Evolutionary conservation across 202 grass and related monocot species (phyloP).

Genomic region (Zoysia matrella): DNA sequence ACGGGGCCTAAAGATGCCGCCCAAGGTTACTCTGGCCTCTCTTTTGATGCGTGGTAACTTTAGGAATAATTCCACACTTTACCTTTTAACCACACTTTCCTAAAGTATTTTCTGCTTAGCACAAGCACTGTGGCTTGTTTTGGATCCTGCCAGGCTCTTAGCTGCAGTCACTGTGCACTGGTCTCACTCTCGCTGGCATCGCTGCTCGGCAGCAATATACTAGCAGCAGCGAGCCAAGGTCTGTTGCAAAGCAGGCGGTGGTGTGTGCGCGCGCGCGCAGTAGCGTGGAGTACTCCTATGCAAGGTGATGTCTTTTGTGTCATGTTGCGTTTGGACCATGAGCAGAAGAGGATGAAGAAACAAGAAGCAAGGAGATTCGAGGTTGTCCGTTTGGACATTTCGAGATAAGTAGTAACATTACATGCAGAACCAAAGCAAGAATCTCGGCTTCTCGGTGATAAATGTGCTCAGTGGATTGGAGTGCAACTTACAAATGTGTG

Average conservation of each 20-base stretch:
- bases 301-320: no score
- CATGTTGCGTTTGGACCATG: background rate
- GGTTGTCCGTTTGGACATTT: background rate
- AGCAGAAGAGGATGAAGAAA: background rate
- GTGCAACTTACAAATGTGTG: no score
- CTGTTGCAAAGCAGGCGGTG: background rate
- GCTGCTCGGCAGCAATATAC: no score
- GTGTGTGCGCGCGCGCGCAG: no score
- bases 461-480: no score
- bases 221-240: background rate
- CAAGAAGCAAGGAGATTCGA: background rate
- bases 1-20: background rate
- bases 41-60: background rate
- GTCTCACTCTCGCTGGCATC: background rate
- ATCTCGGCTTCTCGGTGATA: no score
- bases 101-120: background rate
- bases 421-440: background rate
- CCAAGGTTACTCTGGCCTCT: background rate
- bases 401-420: background rate
- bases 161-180: slow-evolving; percentile 17
- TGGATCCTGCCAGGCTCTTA: background rate
- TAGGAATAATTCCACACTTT: slow-evolving; percentile 35
- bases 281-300: no score
- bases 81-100: background rate
- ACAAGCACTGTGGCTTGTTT: background rate